Evolutionary conservation across 352 stramenopile species (phyloP), one percentile per base, ranked within the genome.

Genomic region (Globisporangium spinosum): DNA sequence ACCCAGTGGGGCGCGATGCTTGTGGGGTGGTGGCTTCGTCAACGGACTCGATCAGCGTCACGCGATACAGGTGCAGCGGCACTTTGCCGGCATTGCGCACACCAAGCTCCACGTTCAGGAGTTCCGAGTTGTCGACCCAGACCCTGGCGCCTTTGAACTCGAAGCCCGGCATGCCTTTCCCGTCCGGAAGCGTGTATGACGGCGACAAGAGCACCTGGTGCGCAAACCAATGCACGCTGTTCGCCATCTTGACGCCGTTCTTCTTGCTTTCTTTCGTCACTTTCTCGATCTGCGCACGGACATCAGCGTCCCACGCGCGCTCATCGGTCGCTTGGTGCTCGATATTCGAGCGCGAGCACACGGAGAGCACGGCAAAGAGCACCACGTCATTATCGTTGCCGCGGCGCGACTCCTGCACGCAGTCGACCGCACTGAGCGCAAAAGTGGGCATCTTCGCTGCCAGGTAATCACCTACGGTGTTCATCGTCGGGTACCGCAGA

Each of bases 341-440:
- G 45, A 86, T 66, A 32, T 86, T 86, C 9, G 78, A 77, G 23
- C 78, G 65, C 7, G 76, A 86, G 57, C 78, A 87, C 8, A 84
- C 47, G 0, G 77, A 83, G 7, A 65, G 47, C 13, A 87, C 70
- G 1, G 70, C 73, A 29, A 83, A 69, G 15, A 81, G 62, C 38
- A 72, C 56, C 15, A 80, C 77, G 27, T 69, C 70, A 20, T 71
- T 74, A 22, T 70, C 72, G 43, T 79, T 68, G 7, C 69, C 51
- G 62, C 77, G 65, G 23, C 69, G 22, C 32, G 77, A 74, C 59
- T 80, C 72, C 32, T 75, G 69, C 1, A 77, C 77, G 23, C 78
- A 86, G 64, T 86, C 78, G 25, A 83, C 67, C 0, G 76, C 70
- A 22, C 77, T 79, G 20, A 85, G 47, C 25, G 79, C 80, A 27